Percentiles rank a stretch among this genome's conserved stretches.
phyloP scores from a whole-genome alignment of 2,329 filamentous ascomycete genomes.

The Gremmenia infestans region DNA sequence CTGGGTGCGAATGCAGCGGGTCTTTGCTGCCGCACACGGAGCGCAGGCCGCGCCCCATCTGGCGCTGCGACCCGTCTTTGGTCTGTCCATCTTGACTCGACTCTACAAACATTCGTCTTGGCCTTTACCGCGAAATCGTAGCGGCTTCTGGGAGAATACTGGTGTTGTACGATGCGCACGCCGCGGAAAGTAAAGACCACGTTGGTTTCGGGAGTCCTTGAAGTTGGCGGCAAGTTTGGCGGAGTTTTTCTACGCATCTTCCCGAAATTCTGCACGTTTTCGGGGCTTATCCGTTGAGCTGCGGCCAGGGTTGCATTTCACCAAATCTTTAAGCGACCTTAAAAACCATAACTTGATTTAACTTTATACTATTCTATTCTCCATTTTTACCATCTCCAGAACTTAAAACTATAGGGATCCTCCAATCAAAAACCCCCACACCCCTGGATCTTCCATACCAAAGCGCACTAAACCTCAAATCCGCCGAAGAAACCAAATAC shows the following conservation, averaged over 20 bases:
- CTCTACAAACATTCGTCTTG: background rate
- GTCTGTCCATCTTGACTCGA: conserved; percentile 1
- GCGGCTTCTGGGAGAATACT: background rate
- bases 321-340: too few species aligned
- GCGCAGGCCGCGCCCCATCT: conserved; percentile 45
- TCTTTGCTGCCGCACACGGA: conserved; percentile 45
- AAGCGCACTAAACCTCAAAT: too few species aligned
- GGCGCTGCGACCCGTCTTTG: conserved; percentile 1
- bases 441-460: too few species aligned
- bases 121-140: conserved; percentile 1
- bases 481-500: too few species aligned
- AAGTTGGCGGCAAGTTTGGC: conserved; percentile 1
- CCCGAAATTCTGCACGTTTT: too few species aligned
- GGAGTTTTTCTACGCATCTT: background rate
- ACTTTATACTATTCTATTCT: too few species aligned
- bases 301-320: too few species aligned
- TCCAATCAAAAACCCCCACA: too few species aligned
- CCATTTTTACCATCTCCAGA: too few species aligned
- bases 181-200: conserved; percentile 1
- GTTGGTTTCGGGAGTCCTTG: background rate
- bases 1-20: conserved; percentile 42
- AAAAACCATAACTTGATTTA: too few species aligned
- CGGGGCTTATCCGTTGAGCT: too few species aligned
- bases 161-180: background rate
- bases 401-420: too few species aligned